Base-by-base conservation (phyloP, 2,329 filamentous ascomycete species). In the Fusarium hostae region DNA sequence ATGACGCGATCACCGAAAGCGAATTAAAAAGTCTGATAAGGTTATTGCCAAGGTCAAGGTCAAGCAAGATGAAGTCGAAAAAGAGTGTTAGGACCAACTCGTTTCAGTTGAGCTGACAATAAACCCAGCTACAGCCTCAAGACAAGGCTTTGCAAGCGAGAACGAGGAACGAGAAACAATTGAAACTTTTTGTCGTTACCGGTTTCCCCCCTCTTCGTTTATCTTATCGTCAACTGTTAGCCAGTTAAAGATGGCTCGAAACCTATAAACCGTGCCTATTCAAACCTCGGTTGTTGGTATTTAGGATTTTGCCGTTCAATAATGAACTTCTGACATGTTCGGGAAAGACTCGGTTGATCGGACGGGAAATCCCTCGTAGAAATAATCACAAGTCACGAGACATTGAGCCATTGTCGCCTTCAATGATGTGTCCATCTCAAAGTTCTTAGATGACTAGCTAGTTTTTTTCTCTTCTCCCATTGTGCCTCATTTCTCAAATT, bases 301-400 rank as follows among this genome's bases (percentile, higher is more conserved):
- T 39, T 52, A 41, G 6, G 35, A 34, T 22, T 32, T 55, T 35
- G 12, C 35, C 44, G 57, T 50, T 41, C 32, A 26, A 20, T 9
- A n/a, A 41, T 39, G 44, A 45, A 30, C 20, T 40, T 22, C 35
- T 40, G 34, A 39, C 44, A 50, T 43, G 45, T 41, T 60, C 75
- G 75, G 75, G 37, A 77, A 77, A 76, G 75, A 70, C 74, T 76
- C 75, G 75, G 75, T 55, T 70, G 75, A 77, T 70, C 56, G 63
- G 40, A 28, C 63, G 57, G 45, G 44, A 70, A 69, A 71, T 77
- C 40, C 62, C 66, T 69, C 69, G 62, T 22, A 35, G 48, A 24
- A 37, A 43, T 66, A 20, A 15, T 24, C 32, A 50, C 22, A 40
- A 57, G 75, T 77, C 75, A 77, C 75, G 75, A 75, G 75, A 74